phyloP scores from a whole-genome alignment of 306 rosid species.

The Ormosia emarginata region DNA sequence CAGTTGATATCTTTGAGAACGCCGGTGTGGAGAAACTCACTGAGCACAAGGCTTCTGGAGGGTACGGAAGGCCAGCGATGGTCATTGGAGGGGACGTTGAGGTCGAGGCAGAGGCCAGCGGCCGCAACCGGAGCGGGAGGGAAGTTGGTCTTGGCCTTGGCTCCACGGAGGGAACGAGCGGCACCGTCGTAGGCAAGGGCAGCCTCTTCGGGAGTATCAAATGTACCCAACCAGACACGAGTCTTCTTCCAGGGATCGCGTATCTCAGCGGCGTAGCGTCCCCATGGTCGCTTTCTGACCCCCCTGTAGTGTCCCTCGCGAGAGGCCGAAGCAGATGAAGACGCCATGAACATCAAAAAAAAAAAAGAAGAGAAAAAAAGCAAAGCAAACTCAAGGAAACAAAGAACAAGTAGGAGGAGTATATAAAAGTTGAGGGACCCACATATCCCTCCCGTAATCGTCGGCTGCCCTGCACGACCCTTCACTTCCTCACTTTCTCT shows the following conservation, averaged over 20 bases:
- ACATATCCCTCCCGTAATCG: constrained; percentile 79
- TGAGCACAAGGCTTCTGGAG: constrained; percentile 47
- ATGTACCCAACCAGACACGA: constrained; percentile 93
- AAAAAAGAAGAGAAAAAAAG: neutral
- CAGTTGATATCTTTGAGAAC: constrained; percentile 34
- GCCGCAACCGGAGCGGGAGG: constrained; percentile 43
- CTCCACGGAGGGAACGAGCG: constrained; percentile 86
- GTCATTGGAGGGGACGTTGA: constrained; percentile 46
- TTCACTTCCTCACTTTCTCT: neutral
- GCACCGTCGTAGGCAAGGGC: constrained; percentile 98
- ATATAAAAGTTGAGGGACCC: constrained; percentile 52
- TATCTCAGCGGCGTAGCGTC: constrained; percentile 96
- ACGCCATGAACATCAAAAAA: constrained; percentile 39
- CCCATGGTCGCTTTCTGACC: constrained; percentile 94
- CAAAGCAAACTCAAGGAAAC: neutral
- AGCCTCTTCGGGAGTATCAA: constrained; percentile 94
- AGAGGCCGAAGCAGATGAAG: constrained; percentile 40
- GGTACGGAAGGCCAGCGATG: constrained; percentile 39
- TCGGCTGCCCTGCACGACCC: constrained; percentile 72
- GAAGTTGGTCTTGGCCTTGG: constrained; percentile 88
- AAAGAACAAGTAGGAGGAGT: neutral
- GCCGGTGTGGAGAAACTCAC: constrained; percentile 61
- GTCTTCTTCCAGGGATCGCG: constrained; percentile 98
- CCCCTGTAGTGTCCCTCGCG: constrained; percentile 89
- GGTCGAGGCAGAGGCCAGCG: constrained; percentile 53